These are phyloP conservation scores for Corchorus capsularis DNA, from an alignment of 345 rosid genomes.

Conservation along the genomic window DNA sequence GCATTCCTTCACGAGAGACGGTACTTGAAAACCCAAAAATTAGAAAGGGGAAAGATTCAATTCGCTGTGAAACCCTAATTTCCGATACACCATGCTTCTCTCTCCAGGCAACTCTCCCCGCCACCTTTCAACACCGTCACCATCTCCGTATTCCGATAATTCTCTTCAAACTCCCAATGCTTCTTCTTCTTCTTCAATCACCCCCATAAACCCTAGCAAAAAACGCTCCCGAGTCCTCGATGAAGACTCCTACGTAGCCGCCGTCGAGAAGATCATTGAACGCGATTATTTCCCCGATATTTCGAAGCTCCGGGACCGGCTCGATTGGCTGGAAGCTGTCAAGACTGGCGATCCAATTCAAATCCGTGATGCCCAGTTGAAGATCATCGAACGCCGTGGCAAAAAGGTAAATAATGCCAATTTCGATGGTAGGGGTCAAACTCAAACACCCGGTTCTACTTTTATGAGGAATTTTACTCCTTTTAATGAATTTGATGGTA, in stretches of 20 bases:
- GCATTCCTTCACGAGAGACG: too few relatives aligned
- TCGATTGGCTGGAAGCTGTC: slow-evolving; percentile 91
- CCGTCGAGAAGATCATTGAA: slow-evolving; percentile 92
- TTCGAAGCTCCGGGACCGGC: slow-evolving; percentile 87
- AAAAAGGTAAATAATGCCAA: slow-evolving; percentile 38
- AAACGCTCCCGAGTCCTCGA: slow-evolving; percentile 72
- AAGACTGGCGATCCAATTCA: slow-evolving; percentile 83
- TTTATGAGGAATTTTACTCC: slow-evolving; percentile 75
- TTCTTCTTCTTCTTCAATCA: slow-evolving; percentile 42
- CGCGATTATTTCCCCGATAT: slow-evolving; percentile 97
- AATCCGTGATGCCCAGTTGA: slow-evolving; percentile 92
- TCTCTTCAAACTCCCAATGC: slow-evolving; percentile 29
- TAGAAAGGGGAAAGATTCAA: slow-evolving; percentile 2
- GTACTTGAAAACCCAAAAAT: too few relatives aligned
- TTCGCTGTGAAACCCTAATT: slow-evolving; percentile 13
- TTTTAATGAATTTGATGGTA: slow-evolving; percentile 69
- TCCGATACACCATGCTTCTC: slow-evolving; percentile 49
- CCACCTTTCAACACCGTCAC: slow-evolving; percentile 68
- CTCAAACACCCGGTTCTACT: slow-evolving; percentile 89
- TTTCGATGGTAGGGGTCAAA: slow-evolving; percentile 38
- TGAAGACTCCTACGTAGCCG: slow-evolving; percentile 80
- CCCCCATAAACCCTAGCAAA: slow-evolving; percentile 36
- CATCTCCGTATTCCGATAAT: slow-evolving; percentile 41
- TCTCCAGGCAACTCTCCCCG: slow-evolving; percentile 88
- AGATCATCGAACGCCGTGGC: slow-evolving; percentile 90